Conservation (phyloP, 2,329 filamentous ascomycete genomes). For the Cladobotryum protrusum region DNA sequence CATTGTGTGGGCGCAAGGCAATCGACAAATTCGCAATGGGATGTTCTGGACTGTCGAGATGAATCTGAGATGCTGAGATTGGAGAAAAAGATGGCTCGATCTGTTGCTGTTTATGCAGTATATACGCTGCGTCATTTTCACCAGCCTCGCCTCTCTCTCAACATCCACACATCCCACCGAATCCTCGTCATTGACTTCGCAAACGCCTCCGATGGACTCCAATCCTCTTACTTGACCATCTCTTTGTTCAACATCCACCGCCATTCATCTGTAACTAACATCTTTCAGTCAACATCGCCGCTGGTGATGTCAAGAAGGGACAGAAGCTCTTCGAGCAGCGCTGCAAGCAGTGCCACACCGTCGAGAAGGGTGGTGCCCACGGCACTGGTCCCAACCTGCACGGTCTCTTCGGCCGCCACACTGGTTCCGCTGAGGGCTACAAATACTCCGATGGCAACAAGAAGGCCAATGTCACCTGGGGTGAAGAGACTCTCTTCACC, state of each 20-base stretch:
- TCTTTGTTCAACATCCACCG: background rate
- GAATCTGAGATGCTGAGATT: background rate
- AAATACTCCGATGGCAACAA: conserved; percentile 99
- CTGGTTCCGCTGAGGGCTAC: conserved; percentile 85
- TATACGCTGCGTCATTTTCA: conserved; percentile 11
- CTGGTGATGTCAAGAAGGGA: conserved; percentile 93
- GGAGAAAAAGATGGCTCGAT: no score
- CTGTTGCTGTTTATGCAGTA: no score
- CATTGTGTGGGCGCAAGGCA: conserved; percentile 16
- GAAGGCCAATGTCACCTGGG: conserved; percentile 86
- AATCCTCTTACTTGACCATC: background rate
- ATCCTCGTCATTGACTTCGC: no score
- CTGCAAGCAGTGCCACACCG: conserved; percentile 97
- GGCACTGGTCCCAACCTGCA: conserved; percentile 96
- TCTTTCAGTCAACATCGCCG: background rate
- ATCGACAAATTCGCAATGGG: conserved; percentile 1
- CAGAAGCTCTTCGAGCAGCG: conserved; percentile 98
- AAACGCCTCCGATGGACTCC: background rate
- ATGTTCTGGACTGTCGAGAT: background rate
- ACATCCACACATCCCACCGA: no score
- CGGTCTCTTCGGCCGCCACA: conserved; percentile 96
- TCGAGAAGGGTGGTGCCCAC: conserved; percentile 85
- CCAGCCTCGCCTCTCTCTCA: no score
- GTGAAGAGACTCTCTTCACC: conserved; percentile 79
- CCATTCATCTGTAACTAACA: background rate